Base-by-base conservation (phyloP, 805 yeast species). In the Metschnikowia kunwiensis region DNA sequence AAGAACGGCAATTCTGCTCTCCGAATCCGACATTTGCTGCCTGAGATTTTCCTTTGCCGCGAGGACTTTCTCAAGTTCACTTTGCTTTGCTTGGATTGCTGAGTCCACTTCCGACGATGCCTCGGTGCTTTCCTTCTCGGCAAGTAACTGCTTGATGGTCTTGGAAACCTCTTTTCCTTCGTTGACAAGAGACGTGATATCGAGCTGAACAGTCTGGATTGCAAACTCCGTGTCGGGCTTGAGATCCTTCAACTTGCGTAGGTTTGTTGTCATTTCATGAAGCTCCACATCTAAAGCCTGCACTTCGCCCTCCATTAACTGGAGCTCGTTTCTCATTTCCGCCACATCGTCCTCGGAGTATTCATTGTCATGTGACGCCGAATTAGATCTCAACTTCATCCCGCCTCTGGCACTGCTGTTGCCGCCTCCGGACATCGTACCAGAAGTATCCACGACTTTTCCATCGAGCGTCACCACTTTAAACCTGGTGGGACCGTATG, bases 351-450 rank as follows among this genome's bases (percentile, higher is more conserved):
- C 78, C 15, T 77, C 78, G 3, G 81, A 68, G 10, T 73, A 57
- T n/a, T 65, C 69, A 38, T 47, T 39, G 4, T 49, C 53, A 15
- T 49, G 51, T 4, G 55, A 44, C 6, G 43, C 43, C 1, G 64
- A 49, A 4, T 64, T 61, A 13, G 75, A 68, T 1, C 66, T 55
- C 26, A 73, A 61, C 40, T 72, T 77, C 95, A 93, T 87, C 2
- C 83, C 81, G 5, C 97, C 98, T 33, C 74, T 74, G 12, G 75
- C 71, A 7, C 72, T 74, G 25, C 74, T 67, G 36, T 71, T 74
- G 35, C 97, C 98, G 62, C 99, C 99, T 51, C 99, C 99, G 30
- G 95, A 79, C 81, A 94, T 80, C 1, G 97, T 86, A 60, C 99
- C 99, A 2, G 95, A 84, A 11, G 82, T 78, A 51, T 89, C 97